Conservation (phyloP, 441 rosid species). For the Codiaeum variegatum region DNA sequence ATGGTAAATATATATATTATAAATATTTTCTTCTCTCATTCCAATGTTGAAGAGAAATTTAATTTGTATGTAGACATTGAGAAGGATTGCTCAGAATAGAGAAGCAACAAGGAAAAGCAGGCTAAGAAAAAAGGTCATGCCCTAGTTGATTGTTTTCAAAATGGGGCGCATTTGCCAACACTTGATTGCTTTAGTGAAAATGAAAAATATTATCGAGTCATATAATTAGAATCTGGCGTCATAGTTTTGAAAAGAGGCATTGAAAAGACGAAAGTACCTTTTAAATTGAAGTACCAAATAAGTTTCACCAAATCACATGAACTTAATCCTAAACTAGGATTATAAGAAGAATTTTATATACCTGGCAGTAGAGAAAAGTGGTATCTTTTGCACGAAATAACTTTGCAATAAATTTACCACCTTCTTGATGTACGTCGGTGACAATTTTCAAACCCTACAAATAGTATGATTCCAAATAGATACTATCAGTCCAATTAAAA, state of each 20-base stretch:
- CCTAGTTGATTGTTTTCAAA: too few species aligned
- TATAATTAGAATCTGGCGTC: too few species aligned
- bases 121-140: constrained; percentile 83
- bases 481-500: not conserved
- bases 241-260: too few species aligned
- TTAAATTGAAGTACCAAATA: not conserved
- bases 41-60: not conserved
- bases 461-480: constrained; percentile 11
- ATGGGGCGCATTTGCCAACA: too few species aligned
- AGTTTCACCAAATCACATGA: not conserved
- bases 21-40: not conserved
- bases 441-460: constrained; percentile 88
- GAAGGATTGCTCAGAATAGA: constrained; percentile 99
- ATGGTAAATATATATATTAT: too few species aligned
- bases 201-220: too few species aligned
- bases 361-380: constrained; percentile 92
- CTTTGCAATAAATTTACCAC: constrained; percentile 87
- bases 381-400: constrained; percentile 99
- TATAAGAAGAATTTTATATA: constrained; percentile 24
- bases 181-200: too few species aligned
- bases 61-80: constrained; percentile 51
- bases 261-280: too few species aligned
- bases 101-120: constrained; percentile 99
- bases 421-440: constrained; percentile 79
- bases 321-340: not conserved